phyloP scores from a whole-genome alignment of 176 grass and related monocot species.

The Poa annua region DNA sequence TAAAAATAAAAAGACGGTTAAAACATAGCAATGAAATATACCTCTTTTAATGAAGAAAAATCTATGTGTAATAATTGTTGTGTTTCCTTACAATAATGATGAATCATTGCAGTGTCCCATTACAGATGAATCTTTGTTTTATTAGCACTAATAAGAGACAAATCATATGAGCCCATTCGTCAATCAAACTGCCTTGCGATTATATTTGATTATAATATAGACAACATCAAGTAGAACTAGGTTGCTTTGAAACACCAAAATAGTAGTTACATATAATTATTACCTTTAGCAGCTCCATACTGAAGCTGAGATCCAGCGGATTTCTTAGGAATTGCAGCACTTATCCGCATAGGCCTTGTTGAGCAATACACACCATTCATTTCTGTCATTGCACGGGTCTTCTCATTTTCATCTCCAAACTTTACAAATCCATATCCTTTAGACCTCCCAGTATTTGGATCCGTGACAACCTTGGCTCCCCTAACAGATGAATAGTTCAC shows the following conservation, averaged over 20 bases:
- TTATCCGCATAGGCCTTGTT: slow-evolving; percentile 95
- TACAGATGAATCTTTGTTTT: slow-evolving; percentile 34
- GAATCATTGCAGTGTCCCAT: slow-evolving; percentile 30
- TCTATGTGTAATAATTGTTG: slow-evolving; percentile 15
- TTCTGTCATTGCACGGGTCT: slow-evolving; percentile 96
- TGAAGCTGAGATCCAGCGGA: slow-evolving; percentile 66
- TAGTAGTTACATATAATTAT: slow-evolving; percentile 17
- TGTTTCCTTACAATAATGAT: slow-evolving; percentile 31
- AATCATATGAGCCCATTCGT: slow-evolving; percentile 20
- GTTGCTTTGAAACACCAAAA: slow-evolving; percentile 32
- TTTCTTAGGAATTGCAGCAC: slow-evolving; percentile 90
- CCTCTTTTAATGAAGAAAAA: slow-evolving; percentile 18
- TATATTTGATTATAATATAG: slow-evolving; percentile 26
- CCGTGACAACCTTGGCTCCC: slow-evolving; percentile 98
- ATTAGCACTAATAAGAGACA: slow-evolving; percentile 30
- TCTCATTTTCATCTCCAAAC: slow-evolving; percentile 95
- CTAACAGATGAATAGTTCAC: slow-evolving; percentile 82
- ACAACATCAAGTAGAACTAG: slow-evolving; percentile 10
- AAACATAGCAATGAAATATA: slow-evolving; percentile 17
- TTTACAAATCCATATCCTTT: slow-evolving; percentile 99
- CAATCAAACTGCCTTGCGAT: not conserved
- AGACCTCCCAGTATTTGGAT: slow-evolving; percentile 92
- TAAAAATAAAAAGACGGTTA: slow-evolving; percentile 28
- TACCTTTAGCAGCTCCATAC: slow-evolving; percentile 74
- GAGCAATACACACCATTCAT: slow-evolving; percentile 99